phyloP scores from a whole-genome alignment of 805 yeast species.

The Huiozyma naganishii region DNA sequence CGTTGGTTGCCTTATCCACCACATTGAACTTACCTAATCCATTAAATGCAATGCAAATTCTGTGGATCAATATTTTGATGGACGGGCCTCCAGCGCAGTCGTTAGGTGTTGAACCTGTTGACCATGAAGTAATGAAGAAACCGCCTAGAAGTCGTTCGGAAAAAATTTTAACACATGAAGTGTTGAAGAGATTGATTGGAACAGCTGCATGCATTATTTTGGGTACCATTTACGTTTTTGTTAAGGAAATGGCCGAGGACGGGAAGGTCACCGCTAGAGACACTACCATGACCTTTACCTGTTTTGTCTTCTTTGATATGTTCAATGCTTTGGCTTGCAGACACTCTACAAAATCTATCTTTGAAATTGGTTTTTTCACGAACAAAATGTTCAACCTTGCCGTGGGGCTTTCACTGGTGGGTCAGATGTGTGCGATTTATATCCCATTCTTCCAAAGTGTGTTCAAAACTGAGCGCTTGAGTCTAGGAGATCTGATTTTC shows the following conservation, averaged over 20 bases:
- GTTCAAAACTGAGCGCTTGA: constrained; percentile 89
- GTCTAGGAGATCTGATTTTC: constrained; percentile 55
- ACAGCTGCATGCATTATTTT: constrained; percentile 66
- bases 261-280: constrained; percentile 81
- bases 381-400: constrained; percentile 92
- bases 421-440: constrained; percentile 89
- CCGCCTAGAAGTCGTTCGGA: constrained; percentile 93
- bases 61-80: constrained; percentile 96
- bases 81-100: constrained; percentile 99
- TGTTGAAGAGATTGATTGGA: constrained; percentile 62
- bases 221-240: constrained; percentile 83
- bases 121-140: constrained; percentile 85
- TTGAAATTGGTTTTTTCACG: constrained; percentile 63
- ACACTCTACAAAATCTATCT: constrained; percentile 72
- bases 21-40: constrained; percentile 86
- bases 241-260: constrained; percentile 73
- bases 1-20: constrained; percentile 80
- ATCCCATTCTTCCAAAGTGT: constrained; percentile 85
- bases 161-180: constrained; percentile 60
- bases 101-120: constrained; percentile 94
- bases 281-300: constrained; percentile 97
- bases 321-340: constrained; percentile 93
- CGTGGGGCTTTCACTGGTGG: constrained; percentile 75
- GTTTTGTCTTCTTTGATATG: constrained; percentile 93
- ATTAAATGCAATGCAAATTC: constrained; percentile 93